Conservation (phyloP, 768 basidiomycete genomes). For the Hortiboletus flavorubellus region DNA sequence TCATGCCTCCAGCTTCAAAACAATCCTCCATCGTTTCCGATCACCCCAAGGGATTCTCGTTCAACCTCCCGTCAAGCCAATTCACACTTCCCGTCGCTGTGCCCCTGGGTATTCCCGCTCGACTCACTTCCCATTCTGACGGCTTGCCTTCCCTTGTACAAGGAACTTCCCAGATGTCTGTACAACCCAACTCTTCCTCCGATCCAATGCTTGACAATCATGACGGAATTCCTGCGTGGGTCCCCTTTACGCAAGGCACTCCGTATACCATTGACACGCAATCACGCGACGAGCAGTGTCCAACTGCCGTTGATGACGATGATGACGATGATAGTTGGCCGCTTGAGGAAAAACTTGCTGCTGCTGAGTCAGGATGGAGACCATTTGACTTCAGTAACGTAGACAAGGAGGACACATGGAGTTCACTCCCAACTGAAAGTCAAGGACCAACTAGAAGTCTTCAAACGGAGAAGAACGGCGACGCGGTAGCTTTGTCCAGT, state of each 20-base stretch:
- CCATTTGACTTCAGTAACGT: constrained; percentile 47
- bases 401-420: constrained; percentile 78
- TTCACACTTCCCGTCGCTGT: constrained; percentile 45
- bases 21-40: constrained; percentile 5
- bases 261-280: constrained; percentile 44
- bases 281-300: constrained; percentile 14
- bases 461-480: constrained; percentile 9
- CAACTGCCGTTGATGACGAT: constrained; percentile 38
- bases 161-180: constrained; percentile 37
- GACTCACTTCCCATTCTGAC: constrained; percentile 27
- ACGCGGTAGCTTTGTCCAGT: background rate
- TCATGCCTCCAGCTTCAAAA: constrained; percentile 24
- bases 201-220: constrained; percentile 50
- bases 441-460: constrained; percentile 35
- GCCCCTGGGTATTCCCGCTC: constrained; percentile 43
- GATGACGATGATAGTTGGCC: constrained; percentile 75
- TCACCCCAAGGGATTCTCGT: constrained; percentile 29
- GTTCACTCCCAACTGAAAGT: constrained; percentile 60
- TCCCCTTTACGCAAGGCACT: constrained; percentile 58
- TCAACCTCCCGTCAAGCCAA: constrained; percentile 35
- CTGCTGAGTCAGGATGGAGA: constrained; percentile 56
- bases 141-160: constrained; percentile 18
- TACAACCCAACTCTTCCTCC: constrained; percentile 51
- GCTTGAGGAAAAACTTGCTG: constrained; percentile 59
- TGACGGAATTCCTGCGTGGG: constrained; percentile 49